Evolutionary conservation across 2,329 filamentous ascomycete genomes (phyloP), one percentile per base, ranked within the genome.

Genomic region (Fusarium succisae): DNA sequence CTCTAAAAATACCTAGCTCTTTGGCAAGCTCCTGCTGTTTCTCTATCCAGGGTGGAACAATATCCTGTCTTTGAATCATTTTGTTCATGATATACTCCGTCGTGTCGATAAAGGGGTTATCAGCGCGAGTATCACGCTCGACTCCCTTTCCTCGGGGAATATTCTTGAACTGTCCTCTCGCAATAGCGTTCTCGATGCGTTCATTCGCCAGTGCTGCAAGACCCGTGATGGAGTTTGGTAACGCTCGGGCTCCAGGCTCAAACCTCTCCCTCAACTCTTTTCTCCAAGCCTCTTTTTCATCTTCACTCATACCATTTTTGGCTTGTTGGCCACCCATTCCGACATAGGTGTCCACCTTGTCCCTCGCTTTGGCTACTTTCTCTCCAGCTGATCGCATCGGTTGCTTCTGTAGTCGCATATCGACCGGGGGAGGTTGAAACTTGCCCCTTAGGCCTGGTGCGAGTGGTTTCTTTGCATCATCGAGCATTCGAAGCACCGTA

Each of bases 71-170:
- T 83, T 98, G 94, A 72, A 99, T 98, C 86, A 98, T 98, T 83
- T 97, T 96, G 84, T 99, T 98, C 92, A 98, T 93, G 77, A 98
- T 94, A 81, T 98, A 98, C 82, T 98, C 96, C 0, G 96, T 98
- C 1, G 96, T 98, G 79, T 98, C 94, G 65, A 98, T 90, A 79
- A 97, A 98, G 0, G 96, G 95, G 76, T 93, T 97, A 76, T 92
- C 92, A 2, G 94, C 93, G 74, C 94, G 91, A 57, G 93, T 86
- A 76, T 98, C 95, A n/a, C 92, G 86, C 81, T 95, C 90, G n/a
- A 96, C 87, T 11, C 91, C 91, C 76, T 92, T 92, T 0, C 96
- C 96, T 6, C 95, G 88, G 13, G 91, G 91, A 18, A 99, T 92
- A 76, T 97, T 92, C 80, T 88, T 87, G 84, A 99, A 98, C 80